Evolutionary conservation across 495 filamentous ascomycete genomes (phyloP).

Genomic region (Neurospora sp.): DNA sequence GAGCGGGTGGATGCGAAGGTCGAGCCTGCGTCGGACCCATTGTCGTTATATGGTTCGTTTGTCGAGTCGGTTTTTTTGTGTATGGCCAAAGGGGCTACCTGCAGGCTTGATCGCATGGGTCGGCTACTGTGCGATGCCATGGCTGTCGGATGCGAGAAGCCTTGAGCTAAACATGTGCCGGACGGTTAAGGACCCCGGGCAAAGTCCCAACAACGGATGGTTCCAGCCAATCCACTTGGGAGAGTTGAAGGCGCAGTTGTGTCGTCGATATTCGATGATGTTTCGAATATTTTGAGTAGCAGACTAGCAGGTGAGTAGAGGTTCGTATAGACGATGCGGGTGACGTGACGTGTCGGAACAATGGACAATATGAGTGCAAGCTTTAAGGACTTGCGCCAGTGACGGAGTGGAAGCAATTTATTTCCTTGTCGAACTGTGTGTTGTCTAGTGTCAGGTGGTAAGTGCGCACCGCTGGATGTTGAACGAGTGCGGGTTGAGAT

Average conservation of each 20-base stretch:
- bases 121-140: slow-evolving; percentile 44
- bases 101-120: slow-evolving; percentile 45
- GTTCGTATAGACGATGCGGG: background rate
- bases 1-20: slow-evolving; percentile 32
- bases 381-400: background rate
- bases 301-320: background rate
- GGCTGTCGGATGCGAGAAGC: slow-evolving; percentile 17
- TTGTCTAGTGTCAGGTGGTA: background rate
- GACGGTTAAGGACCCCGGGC: background rate
- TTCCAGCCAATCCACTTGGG: background rate
- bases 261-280: background rate
- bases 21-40: slow-evolving; percentile 25
- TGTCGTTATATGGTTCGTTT: slow-evolving; percentile 13
- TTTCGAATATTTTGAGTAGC: background rate
- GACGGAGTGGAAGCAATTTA: background rate
- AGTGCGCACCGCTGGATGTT: background rate
- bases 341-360: background rate
- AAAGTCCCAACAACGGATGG: background rate
- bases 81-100: slow-evolving; percentile 68
- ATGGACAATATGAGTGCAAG: background rate
- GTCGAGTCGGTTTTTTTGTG: slow-evolving; percentile 41
- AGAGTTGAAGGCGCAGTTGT: background rate
- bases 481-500: background rate
- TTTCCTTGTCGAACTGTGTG: background rate
- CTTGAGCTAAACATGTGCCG: slow-evolving; percentile 30